Base-by-base conservation (phyloP, 2,329 filamentous ascomycete genomes). In the Elsinoe necatrix region DNA sequence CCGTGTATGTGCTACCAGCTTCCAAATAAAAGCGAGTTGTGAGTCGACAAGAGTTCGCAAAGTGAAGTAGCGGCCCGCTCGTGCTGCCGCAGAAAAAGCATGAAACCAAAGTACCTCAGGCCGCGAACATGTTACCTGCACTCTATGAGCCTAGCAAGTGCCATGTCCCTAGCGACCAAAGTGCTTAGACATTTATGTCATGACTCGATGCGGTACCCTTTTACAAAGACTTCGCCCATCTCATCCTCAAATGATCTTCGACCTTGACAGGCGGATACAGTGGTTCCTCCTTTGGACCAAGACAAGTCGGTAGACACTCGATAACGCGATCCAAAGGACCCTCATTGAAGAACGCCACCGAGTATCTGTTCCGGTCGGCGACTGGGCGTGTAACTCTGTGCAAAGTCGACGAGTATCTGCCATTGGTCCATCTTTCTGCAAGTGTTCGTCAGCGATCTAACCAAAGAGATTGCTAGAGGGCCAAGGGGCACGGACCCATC, bases 261-360 rank as follows among this genome's bases (percentile, higher is more conserved):
- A 47, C 42, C 12, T 21, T 14, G 14, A 47, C 42, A 21, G 42
- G 42, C 2, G 20, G 21, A 29, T 47, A 4, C 20, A 25, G n/a
- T 7, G 42, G 42, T 20, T 47, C 25, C 21, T 47, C 42, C 25
- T 21, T 20, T 21, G 42, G 42, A n/a, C n/a, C 42, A 6, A 47
- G 42, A 56, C 34, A 47, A 21, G 42, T 47, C 14, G 42, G 42
- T 6, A 47, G n/a, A 21, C 42, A 47, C n/a, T 60, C 55, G 14
- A 61, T 60, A 14, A 50, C 42, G 34, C 62, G 68, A 39, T 79
- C 75, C 4, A 77, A 68, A 65, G 80, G 79, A 3, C 78, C 78
- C 55, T 77, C 76, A 55, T 80, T 75, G 65, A 81, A 82, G 54
- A 81, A 76, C 0, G 79, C 77, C 14, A 82, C 69, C 7, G 75